phyloP scores from a whole-genome alignment of 768 basidiomycete genomes.

The Terana coerulea region DNA sequence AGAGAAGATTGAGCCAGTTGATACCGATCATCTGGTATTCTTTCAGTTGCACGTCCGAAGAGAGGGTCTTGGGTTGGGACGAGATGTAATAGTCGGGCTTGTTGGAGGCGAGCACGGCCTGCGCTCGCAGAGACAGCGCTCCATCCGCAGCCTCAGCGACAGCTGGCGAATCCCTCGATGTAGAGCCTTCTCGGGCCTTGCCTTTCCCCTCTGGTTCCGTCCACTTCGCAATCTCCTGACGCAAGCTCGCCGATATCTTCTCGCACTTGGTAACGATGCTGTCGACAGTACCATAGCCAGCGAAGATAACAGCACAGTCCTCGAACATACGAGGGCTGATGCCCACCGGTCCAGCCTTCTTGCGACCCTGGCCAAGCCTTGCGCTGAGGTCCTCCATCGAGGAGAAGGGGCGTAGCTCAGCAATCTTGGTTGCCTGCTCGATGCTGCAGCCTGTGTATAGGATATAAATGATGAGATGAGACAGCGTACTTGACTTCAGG shows the following conservation, averaged over 20 bases:
- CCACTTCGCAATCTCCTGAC: slow-evolving; percentile 79
- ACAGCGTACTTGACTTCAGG: neutral
- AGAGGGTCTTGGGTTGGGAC: slow-evolving; percentile 66
- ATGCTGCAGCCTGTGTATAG: slow-evolving; percentile 59
- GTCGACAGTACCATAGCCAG: slow-evolving; percentile 86
- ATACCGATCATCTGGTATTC: slow-evolving; percentile 97
- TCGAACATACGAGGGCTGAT: slow-evolving; percentile 90
- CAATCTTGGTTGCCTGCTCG: slow-evolving; percentile 78
- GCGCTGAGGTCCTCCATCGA: slow-evolving; percentile 68
- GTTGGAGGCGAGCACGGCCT: slow-evolving; percentile 38
- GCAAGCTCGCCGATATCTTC: slow-evolving; percentile 72
- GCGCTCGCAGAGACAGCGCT: slow-evolving; percentile 50
- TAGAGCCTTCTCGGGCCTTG: slow-evolving; percentile 34
- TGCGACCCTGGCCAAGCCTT: slow-evolving; percentile 83
- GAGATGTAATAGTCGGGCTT: slow-evolving; percentile 64
- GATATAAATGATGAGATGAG: slow-evolving; percentile 10
- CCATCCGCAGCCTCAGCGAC: slow-evolving; percentile 53
- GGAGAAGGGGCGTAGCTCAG: slow-evolving; percentile 76
- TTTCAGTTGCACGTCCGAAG: slow-evolving; percentile 73
- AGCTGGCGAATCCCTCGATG: slow-evolving; percentile 18
- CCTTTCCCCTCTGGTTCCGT: slow-evolving; percentile 30
- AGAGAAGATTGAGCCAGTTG: slow-evolving; percentile 93
- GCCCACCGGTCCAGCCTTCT: slow-evolving; percentile 76
- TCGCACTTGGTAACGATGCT: slow-evolving; percentile 87
- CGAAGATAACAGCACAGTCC: slow-evolving; percentile 80